phyloP scores from a whole-genome alignment of 768 basidiomycete species.

The Pulveroboletus sp. region DNA sequence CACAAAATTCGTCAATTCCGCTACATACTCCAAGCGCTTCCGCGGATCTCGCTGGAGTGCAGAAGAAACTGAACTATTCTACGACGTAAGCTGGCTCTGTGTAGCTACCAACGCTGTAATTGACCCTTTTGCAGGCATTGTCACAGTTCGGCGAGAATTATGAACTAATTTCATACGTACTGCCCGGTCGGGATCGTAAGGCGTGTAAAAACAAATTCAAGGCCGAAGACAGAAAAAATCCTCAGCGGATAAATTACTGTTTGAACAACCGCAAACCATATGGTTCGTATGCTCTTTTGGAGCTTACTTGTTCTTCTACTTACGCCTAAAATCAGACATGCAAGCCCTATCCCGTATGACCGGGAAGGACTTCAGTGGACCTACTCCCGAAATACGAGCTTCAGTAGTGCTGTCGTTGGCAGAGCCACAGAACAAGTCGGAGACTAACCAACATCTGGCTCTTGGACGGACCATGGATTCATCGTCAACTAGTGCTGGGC shows the following conservation, averaged over 20 bases:
- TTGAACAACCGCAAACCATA: slow-evolving; percentile 74
- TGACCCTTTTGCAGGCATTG: slow-evolving; percentile 56
- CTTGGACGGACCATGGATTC: slow-evolving; percentile 23
- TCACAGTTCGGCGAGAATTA: slow-evolving; percentile 91
- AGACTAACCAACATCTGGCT: not conserved
- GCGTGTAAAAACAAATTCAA: slow-evolving; percentile 94
- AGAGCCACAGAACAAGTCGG: slow-evolving; percentile 13
- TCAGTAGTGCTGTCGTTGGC: slow-evolving; percentile 33
- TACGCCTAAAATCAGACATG: slow-evolving; percentile 47
- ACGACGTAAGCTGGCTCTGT: slow-evolving; percentile 50
- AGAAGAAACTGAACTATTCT: slow-evolving; percentile 89
- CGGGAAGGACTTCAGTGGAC: slow-evolving; percentile 81
- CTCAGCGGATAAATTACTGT: slow-evolving; percentile 67
- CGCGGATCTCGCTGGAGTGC: slow-evolving; percentile 84
- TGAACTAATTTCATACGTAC: slow-evolving; percentile 80
- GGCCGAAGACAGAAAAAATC: slow-evolving; percentile 78
- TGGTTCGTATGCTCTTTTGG: slow-evolving; percentile 41
- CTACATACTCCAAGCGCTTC: slow-evolving; percentile 73
- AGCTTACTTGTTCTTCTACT: not conserved
- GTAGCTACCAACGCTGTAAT: not conserved
- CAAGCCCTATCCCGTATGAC: slow-evolving; percentile 72
- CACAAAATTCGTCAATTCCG: slow-evolving; percentile 81
- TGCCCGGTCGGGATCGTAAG: slow-evolving; percentile 81
- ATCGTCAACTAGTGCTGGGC: slow-evolving; percentile 32
- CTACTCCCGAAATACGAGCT: slow-evolving; percentile 62